A percentile compares a stretch with the other conserved stretches of the same genome.
Evolutionary conservation across 73 alveolate species (phyloP).

Genomic region (Blepharisma japonicum): DNA sequence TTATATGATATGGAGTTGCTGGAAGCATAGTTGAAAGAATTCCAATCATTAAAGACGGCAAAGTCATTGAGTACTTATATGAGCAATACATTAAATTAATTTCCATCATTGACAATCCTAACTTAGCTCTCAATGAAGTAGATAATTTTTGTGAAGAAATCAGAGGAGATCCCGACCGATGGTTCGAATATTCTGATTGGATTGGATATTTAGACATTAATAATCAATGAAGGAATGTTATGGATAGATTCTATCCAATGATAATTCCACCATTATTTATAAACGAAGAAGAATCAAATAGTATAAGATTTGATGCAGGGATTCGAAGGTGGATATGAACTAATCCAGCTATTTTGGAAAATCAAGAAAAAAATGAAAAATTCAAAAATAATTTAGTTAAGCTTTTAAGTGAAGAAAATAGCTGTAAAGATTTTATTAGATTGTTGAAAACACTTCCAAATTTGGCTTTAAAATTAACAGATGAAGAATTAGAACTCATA

Average conservation of each 20-base stretch:
- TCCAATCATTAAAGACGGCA: not conserved
- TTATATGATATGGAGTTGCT: no score
- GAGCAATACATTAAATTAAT: constrained; percentile 19
- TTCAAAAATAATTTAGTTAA: not conserved
- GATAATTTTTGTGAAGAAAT: not conserved
- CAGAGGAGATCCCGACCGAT: constrained; percentile 20
- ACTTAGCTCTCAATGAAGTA: not conserved
- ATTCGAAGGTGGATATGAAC: not conserved
- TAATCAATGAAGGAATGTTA: no score
- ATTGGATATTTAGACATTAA: no score
- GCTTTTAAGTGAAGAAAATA: not conserved
- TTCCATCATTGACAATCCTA: not conserved
- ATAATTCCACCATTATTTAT: not conserved
- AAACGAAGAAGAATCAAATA: not conserved
- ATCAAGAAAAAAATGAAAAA: not conserved
- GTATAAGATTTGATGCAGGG: not conserved
- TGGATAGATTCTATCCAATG: not conserved
- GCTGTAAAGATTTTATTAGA: constrained; percentile 18
- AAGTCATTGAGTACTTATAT: not conserved
- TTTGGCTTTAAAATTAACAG: constrained; percentile 33
- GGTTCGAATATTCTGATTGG: not conserved
- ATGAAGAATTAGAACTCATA: constrained; percentile 45
- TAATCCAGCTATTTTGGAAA: not conserved
- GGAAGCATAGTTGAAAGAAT: not conserved
- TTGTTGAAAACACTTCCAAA: constrained; percentile 12